These are phyloP conservation scores for Cyclotella atomus DNA, from an alignment of 108 stramenopile species.

Conservation along the genomic window DNA sequence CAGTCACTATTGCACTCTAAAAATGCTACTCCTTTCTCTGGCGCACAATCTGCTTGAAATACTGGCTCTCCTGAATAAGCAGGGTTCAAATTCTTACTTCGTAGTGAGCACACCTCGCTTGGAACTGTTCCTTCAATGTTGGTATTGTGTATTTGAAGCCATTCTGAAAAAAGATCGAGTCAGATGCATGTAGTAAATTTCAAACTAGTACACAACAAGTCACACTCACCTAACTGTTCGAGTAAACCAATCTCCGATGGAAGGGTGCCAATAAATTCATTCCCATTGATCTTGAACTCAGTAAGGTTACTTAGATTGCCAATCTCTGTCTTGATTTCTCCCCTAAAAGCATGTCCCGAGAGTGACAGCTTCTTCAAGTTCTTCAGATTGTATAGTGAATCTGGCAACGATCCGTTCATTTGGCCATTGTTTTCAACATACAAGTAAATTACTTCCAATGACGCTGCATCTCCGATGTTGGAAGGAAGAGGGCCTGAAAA, in stretches of 20 bases:
- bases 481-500: neutral
- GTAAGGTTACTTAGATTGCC: constrained; percentile 31
- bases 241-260: constrained; percentile 32
- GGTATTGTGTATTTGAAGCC: neutral
- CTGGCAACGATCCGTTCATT: constrained; percentile 9
- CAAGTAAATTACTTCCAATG: neutral
- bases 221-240: constrained; percentile 39
- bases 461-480: neutral
- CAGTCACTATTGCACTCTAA: neutral
- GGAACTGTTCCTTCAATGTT: neutral
- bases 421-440: neutral
- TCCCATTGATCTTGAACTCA: constrained; percentile 33
- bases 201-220: too few species aligned
- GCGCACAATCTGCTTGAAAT: neutral
- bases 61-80: neutral
- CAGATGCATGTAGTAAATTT: too few species aligned
- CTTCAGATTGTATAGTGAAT: constrained; percentile 5
- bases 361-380: constrained; percentile 22
- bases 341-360: constrained; percentile 22
- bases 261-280: constrained; percentile 42
- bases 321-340: constrained; percentile 33
- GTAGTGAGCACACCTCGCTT: neutral
- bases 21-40: neutral
- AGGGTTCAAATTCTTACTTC: neutral
- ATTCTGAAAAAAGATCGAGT: too few species aligned